phyloP scores from a whole-genome alignment of 2,329 filamentous ascomycete species.

The Trichoderma pleuroti region DNA sequence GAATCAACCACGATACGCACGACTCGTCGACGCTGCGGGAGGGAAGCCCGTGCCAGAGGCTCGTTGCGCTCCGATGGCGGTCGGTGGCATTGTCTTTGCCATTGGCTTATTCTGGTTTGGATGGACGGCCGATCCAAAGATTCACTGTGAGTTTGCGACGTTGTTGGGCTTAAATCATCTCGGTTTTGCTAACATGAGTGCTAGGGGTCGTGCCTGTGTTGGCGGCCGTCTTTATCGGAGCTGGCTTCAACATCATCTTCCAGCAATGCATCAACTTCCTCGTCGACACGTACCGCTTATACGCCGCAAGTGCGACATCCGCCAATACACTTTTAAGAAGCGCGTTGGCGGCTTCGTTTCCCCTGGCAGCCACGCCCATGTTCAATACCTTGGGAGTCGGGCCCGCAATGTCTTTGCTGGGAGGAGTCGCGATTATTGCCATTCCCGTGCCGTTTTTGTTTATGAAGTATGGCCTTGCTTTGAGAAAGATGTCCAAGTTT shows the following conservation, averaged over 20 bases:
- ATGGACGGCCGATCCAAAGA: slow-evolving; percentile 47
- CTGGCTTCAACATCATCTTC: slow-evolving; percentile 41
- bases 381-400: background rate
- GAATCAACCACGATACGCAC: slow-evolving; percentile 59
- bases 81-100: slow-evolving; percentile 50
- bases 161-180: no score
- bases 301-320: slow-evolving; percentile 61
- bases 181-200: background rate
- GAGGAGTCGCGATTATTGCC: background rate
- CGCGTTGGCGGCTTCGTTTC: slow-evolving; percentile 55
- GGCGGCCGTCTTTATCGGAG: slow-evolving; percentile 33
- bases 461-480: background rate
- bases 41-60: slow-evolving; percentile 52
- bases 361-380: slow-evolving; percentile 46
- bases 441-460: slow-evolving; percentile 15
- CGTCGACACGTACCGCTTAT: slow-evolving; percentile 51
- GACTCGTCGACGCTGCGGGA: slow-evolving; percentile 34
- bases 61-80: slow-evolving; percentile 57
- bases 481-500: background rate
- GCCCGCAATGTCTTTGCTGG: slow-evolving; percentile 46
- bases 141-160: slow-evolving; percentile 11
- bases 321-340: slow-evolving; percentile 59
- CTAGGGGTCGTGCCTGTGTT: background rate
- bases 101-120: slow-evolving; percentile 60
- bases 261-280: slow-evolving; percentile 53